Evolutionary conservation across 495 filamentous ascomycete species (phyloP).

Genomic region (Podospora australis): DNA sequence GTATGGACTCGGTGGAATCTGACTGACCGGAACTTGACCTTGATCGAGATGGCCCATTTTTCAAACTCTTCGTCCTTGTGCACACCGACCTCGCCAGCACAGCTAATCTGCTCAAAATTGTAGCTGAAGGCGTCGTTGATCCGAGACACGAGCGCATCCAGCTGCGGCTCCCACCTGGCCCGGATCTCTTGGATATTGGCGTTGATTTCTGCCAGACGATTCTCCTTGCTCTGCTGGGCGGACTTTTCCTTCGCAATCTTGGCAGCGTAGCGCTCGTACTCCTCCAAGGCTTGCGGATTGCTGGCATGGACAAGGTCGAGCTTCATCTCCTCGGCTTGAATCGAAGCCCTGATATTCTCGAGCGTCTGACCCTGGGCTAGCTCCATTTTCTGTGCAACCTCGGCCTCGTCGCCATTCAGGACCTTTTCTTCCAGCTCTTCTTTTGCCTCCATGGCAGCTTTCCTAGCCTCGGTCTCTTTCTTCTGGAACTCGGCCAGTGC

Average conservation of each 20-base stretch:
- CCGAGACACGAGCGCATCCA: slow-evolving; percentile 68
- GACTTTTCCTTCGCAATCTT: slow-evolving; percentile 39
- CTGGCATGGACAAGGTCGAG: slow-evolving; percentile 75
- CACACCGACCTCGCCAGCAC: slow-evolving; percentile 84
- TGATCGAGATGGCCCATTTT: slow-evolving; percentile 87
- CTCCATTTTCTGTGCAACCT: slow-evolving; percentile 23
- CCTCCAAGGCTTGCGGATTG: slow-evolving; percentile 66
- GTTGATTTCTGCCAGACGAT: slow-evolving; percentile 50
- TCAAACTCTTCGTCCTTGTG: slow-evolving; percentile 84
- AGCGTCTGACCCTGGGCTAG: slow-evolving; percentile 39
- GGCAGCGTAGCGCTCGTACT: slow-evolving; percentile 65
- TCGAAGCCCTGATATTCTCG: slow-evolving; percentile 65
- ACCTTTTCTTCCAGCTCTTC: slow-evolving; percentile 12
- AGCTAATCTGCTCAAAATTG: slow-evolving; percentile 89
- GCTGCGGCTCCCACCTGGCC: slow-evolving; percentile 72
- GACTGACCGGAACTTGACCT: slow-evolving; percentile 79
- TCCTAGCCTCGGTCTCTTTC: slow-evolving; percentile 10
- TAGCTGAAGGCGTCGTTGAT: slow-evolving; percentile 86
- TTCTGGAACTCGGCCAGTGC: too few relatives aligned
- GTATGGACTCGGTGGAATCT: too few relatives aligned
- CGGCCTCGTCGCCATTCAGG: neutral
- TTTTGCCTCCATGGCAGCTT: slow-evolving; percentile 24
- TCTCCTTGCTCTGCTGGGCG: slow-evolving; percentile 35
- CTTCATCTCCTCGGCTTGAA: slow-evolving; percentile 64
- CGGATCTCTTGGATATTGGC: slow-evolving; percentile 48